These are phyloP conservation scores for Monosporozyma servazzii DNA, from an alignment of 805 yeast genomes.

Conservation along the genomic window DNA sequence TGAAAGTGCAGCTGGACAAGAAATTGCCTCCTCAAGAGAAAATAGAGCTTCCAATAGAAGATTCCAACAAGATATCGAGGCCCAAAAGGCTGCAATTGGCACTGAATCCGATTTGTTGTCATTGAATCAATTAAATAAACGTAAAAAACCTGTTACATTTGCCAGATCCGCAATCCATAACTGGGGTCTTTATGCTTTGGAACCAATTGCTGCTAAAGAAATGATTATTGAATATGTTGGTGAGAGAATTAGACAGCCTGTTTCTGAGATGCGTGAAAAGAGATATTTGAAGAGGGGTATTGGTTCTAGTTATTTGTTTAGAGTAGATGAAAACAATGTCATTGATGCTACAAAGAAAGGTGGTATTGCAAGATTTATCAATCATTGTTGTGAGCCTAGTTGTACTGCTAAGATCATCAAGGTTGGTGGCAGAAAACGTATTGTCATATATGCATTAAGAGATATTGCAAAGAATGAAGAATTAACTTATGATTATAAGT, in stretches of 20 bases:
- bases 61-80: conserved; percentile 80
- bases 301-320: conserved; percentile 86
- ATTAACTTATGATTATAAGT: conserved; percentile 90
- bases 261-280: conserved; percentile 86
- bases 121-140: conserved; percentile 76
- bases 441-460: conserved; percentile 85
- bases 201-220: conserved; percentile 90
- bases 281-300: conserved; percentile 82
- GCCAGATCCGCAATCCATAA: conserved; percentile 95
- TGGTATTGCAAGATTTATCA: conserved; percentile 93
- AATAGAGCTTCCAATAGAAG: conserved; percentile 82
- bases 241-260: conserved; percentile 84
- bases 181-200: conserved; percentile 96
- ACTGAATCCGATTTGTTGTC: conserved; percentile 74
- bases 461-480: conserved; percentile 87
- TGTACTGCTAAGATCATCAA: conserved; percentile 95
- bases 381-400: conserved; percentile 95
- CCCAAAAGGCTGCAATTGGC: conserved; percentile 68
- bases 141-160: conserved; percentile 91
- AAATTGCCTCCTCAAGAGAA: conserved; percentile 64
- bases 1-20: conserved; percentile 12
- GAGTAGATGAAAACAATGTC: conserved; percentile 89
- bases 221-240: conserved; percentile 99
- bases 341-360: conserved; percentile 97
- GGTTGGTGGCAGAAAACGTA: conserved; percentile 87